Conservation (phyloP, 2,329 filamentous ascomycete species). For the Helminthosporium solani region DNA sequence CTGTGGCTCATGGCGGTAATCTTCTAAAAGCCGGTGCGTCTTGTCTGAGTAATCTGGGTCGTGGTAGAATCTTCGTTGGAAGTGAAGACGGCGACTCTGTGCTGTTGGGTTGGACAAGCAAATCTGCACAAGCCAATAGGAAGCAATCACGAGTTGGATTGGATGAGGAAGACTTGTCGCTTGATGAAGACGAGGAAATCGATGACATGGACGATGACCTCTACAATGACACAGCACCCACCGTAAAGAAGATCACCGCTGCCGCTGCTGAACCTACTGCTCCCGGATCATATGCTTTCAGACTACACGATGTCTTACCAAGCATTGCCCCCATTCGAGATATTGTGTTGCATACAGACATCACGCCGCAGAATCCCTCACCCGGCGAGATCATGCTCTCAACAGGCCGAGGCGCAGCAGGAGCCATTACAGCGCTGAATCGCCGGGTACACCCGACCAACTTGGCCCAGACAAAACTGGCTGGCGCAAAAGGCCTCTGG, state of each 20-base stretch:
- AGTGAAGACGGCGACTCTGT: slow-evolving; percentile 81
- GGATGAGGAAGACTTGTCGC: slow-evolving; percentile 49
- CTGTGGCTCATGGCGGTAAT: slow-evolving; percentile 62
- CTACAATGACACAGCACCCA: slow-evolving; percentile 59
- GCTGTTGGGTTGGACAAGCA: slow-evolving; percentile 73
- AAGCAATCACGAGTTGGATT: slow-evolving; percentile 64
- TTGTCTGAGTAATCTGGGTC: slow-evolving; percentile 68
- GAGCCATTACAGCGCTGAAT: slow-evolving; percentile 74
- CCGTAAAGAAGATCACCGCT: slow-evolving; percentile 43
- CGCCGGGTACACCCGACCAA: slow-evolving; percentile 73
- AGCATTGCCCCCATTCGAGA: slow-evolving; percentile 80
- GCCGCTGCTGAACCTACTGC: slow-evolving; percentile 47
- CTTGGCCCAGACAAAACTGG: slow-evolving; percentile 69
- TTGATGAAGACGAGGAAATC: slow-evolving; percentile 61
- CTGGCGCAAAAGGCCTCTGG: slow-evolving; percentile 77
- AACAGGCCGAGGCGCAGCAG: slow-evolving; percentile 64
- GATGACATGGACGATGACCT: slow-evolving; percentile 62
- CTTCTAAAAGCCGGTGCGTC: slow-evolving; percentile 64
- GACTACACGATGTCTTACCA: slow-evolving; percentile 72
- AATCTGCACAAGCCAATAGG: slow-evolving; percentile 58
- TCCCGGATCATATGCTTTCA: slow-evolving; percentile 68
- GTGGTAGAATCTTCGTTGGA: slow-evolving; percentile 75
- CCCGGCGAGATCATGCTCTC: slow-evolving; percentile 57
- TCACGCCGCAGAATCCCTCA: slow-evolving; percentile 22
- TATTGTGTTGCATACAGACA: slow-evolving; percentile 62